These are phyloP conservation scores for Blastobotrys petasosporus DNA, from an alignment of 1,139 yeast genomes.

Conservation along the genomic window DNA sequence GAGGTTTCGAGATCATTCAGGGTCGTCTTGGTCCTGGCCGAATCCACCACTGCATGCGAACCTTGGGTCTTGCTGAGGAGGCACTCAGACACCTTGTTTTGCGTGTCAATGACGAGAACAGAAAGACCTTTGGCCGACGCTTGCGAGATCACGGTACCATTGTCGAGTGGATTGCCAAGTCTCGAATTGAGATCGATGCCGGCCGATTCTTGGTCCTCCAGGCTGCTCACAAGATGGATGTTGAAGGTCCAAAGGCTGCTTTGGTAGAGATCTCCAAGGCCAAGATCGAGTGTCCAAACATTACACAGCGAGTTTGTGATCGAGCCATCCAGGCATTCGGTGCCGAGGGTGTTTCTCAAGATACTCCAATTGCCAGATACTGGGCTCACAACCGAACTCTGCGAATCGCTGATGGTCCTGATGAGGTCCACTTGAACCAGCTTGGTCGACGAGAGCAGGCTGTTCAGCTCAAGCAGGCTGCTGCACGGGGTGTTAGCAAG, in stretches of 20 bases:
- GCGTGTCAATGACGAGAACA: slow-evolving; percentile 45
- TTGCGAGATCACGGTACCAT: slow-evolving; percentile 52
- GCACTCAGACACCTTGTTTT: slow-evolving; percentile 49
- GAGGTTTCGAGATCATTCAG: slow-evolving; percentile 64
- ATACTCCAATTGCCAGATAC: slow-evolving; percentile 53
- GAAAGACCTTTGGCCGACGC: slow-evolving; percentile 53
- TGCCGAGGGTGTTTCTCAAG: slow-evolving; percentile 62
- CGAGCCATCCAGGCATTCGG: slow-evolving; percentile 69
- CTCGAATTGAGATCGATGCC: slow-evolving; percentile 52
- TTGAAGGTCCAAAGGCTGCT: slow-evolving; percentile 51
- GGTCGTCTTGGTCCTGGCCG: slow-evolving; percentile 69
- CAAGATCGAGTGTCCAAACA: slow-evolving; percentile 60
- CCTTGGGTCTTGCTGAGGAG: slow-evolving; percentile 60
- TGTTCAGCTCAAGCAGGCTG: slow-evolving; percentile 8
- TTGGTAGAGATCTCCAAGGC: slow-evolving; percentile 61
- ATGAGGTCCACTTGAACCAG: slow-evolving; percentile 63
- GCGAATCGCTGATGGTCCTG: slow-evolving; percentile 72
- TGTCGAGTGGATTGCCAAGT: slow-evolving; percentile 48
- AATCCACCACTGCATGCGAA: slow-evolving; percentile 70
- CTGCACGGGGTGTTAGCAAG: background rate
- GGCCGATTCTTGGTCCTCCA: slow-evolving; percentile 55
- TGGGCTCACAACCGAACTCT: slow-evolving; percentile 55
- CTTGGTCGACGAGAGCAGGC: slow-evolving; percentile 45
- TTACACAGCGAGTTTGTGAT: slow-evolving; percentile 49
- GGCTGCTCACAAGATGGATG: slow-evolving; percentile 62